These are phyloP conservation scores for Phanerodontia chrysosporium DNA, from an alignment of 768 basidiomycete species.

Conservation along the genomic window DNA sequence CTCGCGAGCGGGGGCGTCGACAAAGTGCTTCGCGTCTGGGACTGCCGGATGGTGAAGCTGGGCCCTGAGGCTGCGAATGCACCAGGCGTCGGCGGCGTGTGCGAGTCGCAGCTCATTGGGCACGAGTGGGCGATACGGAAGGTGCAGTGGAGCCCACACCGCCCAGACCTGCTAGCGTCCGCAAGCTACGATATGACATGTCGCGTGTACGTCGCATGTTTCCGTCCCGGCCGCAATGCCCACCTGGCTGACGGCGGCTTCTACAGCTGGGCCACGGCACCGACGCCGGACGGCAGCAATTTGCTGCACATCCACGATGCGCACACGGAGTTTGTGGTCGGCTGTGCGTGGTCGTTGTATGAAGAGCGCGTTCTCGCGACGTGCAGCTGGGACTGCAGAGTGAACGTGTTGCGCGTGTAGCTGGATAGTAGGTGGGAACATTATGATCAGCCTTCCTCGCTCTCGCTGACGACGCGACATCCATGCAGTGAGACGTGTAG, in stretches of 20 bases:
- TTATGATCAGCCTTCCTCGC: background rate
- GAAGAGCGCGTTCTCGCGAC: slow-evolving; percentile 85
- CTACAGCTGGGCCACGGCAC: slow-evolving; percentile 66
- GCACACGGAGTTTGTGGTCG: slow-evolving; percentile 95
- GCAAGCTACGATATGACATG: slow-evolving; percentile 95
- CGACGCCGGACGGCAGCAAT: slow-evolving; percentile 45
- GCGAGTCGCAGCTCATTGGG: slow-evolving; percentile 67
- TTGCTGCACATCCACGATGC: slow-evolving; percentile 72
- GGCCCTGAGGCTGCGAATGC: slow-evolving; percentile 35
- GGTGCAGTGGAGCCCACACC: slow-evolving; percentile 86
- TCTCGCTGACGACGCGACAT: background rate
- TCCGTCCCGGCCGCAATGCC: background rate
- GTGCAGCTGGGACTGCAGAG: slow-evolving; percentile 87
- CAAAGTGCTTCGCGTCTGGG: slow-evolving; percentile 74
- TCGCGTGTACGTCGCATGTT: slow-evolving; percentile 59
- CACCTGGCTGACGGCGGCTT: background rate
- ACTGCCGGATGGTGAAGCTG: slow-evolving; percentile 77
- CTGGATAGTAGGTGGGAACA: background rate
- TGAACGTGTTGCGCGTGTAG: slow-evolving; percentile 68
- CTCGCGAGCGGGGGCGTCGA: slow-evolving; percentile 82
- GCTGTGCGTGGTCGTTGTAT: slow-evolving; percentile 87
- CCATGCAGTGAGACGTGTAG: background rate
- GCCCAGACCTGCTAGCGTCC: slow-evolving; percentile 63
- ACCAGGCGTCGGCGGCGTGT: slow-evolving; percentile 62
- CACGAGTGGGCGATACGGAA: slow-evolving; percentile 91